Conservation (phyloP, 495 filamentous ascomycete genomes). For the Pyronema domesticum region DNA sequence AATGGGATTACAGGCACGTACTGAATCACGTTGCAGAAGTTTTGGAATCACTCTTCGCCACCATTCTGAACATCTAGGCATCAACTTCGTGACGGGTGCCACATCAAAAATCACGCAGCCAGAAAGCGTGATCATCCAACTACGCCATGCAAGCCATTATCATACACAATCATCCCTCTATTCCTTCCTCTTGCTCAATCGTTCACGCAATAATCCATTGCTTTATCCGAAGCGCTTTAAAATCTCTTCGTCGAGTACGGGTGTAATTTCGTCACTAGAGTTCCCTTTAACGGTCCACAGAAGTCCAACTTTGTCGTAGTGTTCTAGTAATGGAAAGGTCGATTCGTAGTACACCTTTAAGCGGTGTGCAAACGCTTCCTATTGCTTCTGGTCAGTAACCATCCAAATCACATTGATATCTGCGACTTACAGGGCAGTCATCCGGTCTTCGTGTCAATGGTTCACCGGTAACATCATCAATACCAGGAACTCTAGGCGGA, state of each 20-base stretch:
- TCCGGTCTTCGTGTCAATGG: constrained; percentile 62
- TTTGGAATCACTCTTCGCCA: too few species aligned
- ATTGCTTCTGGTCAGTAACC: constrained; percentile 12
- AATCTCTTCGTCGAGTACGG: constrained; percentile 64
- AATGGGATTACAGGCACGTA: too few species aligned
- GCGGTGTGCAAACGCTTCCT: constrained; percentile 66
- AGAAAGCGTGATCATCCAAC: too few species aligned
- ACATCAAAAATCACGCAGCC: too few species aligned
- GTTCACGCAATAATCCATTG: too few species aligned
- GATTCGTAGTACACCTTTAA: constrained; percentile 72
- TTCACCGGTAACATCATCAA: constrained; percentile 86
- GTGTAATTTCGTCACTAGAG: constrained; percentile 84
- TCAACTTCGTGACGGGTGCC: too few species aligned
- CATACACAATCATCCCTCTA: too few species aligned
- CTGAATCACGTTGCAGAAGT: too few species aligned
- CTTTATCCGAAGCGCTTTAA: constrained; percentile 45
- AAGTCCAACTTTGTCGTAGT: constrained; percentile 70
- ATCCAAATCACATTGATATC: not conserved
- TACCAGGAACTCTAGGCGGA: constrained; percentile 56
- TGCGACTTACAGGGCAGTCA: constrained; percentile 37
- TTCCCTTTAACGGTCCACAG: constrained; percentile 75
- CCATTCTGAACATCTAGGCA: too few species aligned
- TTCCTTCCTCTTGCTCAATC: too few species aligned
- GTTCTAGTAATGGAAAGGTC: constrained; percentile 65
- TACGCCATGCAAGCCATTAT: too few species aligned